phyloP scores from a whole-genome alignment of 176 grass and related monocot species.

The Dendrocalamus sinicus region DNA sequence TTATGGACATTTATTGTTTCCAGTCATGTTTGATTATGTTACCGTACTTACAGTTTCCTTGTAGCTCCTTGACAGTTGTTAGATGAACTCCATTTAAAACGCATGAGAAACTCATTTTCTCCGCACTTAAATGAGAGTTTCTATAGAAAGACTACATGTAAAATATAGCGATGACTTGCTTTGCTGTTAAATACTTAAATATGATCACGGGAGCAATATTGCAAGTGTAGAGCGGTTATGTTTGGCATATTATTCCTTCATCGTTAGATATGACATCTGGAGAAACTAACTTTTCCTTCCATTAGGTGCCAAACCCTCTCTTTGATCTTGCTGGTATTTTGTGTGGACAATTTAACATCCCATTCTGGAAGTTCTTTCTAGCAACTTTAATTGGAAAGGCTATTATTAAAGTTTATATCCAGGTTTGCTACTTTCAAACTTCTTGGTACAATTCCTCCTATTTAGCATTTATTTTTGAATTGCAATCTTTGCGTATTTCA shows the following conservation, averaged over 20 bases:
- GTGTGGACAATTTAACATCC: constrained; percentile 89
- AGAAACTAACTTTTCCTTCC: constrained; percentile 43
- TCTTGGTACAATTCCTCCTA: constrained; percentile 25
- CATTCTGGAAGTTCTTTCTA: constrained; percentile 97
- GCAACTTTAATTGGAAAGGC: constrained; percentile 96
- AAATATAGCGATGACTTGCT: constrained; percentile 22
- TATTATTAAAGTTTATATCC: constrained; percentile 86
- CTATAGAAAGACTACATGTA: constrained; percentile 31
- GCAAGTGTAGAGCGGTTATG: constrained; percentile 2
- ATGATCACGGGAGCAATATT: constrained; percentile 28
- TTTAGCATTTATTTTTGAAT: constrained; percentile 19
- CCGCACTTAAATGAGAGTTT: constrained; percentile 3
- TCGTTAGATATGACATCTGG: constrained; percentile 35
- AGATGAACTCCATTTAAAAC: constrained; percentile 19
- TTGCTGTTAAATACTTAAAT: constrained; percentile 15
- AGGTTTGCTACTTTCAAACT: constrained; percentile 58
- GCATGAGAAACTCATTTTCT: constrained; percentile 26
- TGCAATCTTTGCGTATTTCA: constrained; percentile 7
- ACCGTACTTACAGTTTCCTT: constrained; percentile 1
- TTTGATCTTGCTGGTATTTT: constrained; percentile 92
- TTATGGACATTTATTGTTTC: constrained; percentile 30
- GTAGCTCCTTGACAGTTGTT: constrained; percentile 21
- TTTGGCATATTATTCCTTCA: constrained; percentile 21
- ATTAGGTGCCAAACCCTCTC: constrained; percentile 89
- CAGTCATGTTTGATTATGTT: background rate